Evolutionary conservation across 257 asterid genomes (phyloP).

Genomic region (Gentiana macrophylla): DNA sequence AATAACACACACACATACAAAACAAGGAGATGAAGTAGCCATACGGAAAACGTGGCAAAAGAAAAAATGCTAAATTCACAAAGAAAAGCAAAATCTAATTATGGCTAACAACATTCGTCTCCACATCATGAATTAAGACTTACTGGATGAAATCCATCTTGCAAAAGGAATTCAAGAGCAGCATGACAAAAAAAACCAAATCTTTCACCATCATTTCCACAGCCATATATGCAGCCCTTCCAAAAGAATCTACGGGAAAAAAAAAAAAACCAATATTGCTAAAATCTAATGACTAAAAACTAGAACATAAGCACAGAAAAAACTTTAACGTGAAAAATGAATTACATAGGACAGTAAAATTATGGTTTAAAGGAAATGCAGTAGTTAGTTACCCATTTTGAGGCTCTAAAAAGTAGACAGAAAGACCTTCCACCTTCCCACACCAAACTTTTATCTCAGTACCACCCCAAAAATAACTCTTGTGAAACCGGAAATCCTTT

Average conservation of each 20-base stretch:
- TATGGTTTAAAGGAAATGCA: no score
- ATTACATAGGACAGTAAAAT: neutral
- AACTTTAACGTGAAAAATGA: neutral
- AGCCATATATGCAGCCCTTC: conserved; percentile 84
- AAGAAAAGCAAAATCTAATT: neutral
- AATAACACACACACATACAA: conserved; percentile 4
- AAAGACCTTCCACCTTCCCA: conserved; percentile 92
- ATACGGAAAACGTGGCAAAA: neutral
- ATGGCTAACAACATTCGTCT: neutral
- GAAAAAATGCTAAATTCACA: neutral
- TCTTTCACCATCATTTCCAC: conserved; percentile 76
- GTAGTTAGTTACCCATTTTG: conserved; percentile 67
- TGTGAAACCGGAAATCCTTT: conserved; percentile 64
- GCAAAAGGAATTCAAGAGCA: conserved; percentile 95
- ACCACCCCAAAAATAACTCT: conserved; percentile 80
- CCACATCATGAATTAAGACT: conserved; percentile 14
- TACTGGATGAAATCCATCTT: conserved; percentile 90
- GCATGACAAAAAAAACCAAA: conserved; percentile 96
- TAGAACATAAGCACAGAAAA: conserved; percentile 1
- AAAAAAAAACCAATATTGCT: conserved; percentile 14
- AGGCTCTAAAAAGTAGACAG: conserved; percentile 97
- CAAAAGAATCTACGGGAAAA: conserved; percentile 57
- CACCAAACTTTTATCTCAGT: conserved; percentile 89
- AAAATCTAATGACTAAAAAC: neutral
- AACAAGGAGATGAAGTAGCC: no score